Base-by-base conservation (phyloP, 345 rosid genomes). In the Camelina hispida region DNA sequence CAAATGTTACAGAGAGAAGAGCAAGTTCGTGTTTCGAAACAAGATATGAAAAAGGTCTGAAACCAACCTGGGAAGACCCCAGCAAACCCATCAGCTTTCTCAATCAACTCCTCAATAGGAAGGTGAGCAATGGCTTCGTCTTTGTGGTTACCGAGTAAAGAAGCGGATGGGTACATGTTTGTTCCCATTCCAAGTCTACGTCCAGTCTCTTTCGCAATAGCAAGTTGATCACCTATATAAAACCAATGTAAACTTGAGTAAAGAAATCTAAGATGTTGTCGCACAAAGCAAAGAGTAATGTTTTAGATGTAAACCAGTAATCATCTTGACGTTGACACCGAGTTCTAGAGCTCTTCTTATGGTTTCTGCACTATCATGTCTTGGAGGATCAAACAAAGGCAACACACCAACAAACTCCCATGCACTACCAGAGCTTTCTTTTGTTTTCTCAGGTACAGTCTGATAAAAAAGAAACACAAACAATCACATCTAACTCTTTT, bases 351-450 rank as follows among this genome's bases (percentile, higher is more conserved):
- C 98, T 71, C 87, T 83, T 47, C 93, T 88, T 51, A 93, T 93
- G 66, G 98, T 93, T 81, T 93, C 98, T 38, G 97, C 98, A 84
- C 97, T 93, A 61, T 93, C 98, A 72, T 93, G 98, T 83, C 98
- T 93, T 56, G 98, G 98, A 68, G 96, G 96, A 76, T 88, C 96
- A 58, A 90, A 90, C 52, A 90, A 87, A 64, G 89, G 83, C 82
- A 90, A 65, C 60, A 90, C 82, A 72, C 96, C 96, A 46, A 88
- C 93, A 23, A 91, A 89, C 62, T 91, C 86, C 95, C 97, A 91
- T 30, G 89, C 91, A 62, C 77, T 66, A 47, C 97, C 97, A 0
- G 88, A 23, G 72, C 93, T 82, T 79, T 91, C 93, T 76, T 91
- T 91, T 7, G 82, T 75, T 82, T 63, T 87, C 79, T 87, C 95